Percentiles rank a stretch among this genome's conserved stretches.
phyloP scores from a whole-genome alignment of 2,329 filamentous ascomycete genomes.

The Fusarium bulbicola region DNA sequence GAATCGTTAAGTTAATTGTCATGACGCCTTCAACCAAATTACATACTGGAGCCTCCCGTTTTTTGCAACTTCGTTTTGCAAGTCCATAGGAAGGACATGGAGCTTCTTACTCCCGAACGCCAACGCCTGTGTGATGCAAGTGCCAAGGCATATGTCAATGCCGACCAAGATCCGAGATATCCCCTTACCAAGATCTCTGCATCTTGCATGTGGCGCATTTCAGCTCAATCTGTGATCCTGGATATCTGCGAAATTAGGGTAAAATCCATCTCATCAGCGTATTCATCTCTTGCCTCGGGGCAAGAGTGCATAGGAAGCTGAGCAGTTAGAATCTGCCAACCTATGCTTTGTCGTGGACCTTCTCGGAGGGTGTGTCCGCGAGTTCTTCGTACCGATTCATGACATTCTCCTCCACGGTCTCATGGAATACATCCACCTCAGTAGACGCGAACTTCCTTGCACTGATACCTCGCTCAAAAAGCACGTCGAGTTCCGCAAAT shows the following conservation, averaged over 20 bases:
- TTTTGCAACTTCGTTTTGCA: background rate
- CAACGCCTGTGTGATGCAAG: conserved; percentile 15
- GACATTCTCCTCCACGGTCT: conserved; percentile 58
- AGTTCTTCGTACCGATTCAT: conserved; percentile 59
- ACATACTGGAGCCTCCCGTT: background rate
- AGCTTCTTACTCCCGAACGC: conserved; percentile 2
- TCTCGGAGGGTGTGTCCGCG: conserved; percentile 31
- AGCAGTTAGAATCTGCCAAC: conserved; percentile 7
- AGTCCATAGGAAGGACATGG: background rate
- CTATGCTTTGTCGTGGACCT: conserved; percentile 26
- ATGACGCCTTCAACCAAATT: background rate
- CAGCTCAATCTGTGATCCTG: conserved; percentile 1
- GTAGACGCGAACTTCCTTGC: conserved; percentile 77
- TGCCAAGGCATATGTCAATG: conserved; percentile 27
- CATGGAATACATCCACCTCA: conserved; percentile 65
- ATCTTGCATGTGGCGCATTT: conserved; percentile 21
- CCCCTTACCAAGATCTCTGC: conserved; percentile 33
- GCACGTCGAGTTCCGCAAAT: conserved; percentile 85
- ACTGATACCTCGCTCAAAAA: conserved; percentile 78
- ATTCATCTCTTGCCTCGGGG: background rate
- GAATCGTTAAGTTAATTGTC: conserved; percentile 18
- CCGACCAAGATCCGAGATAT: conserved; percentile 43
- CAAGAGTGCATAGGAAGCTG: background rate
- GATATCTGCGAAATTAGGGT: background rate
- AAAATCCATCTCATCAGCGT: background rate